Base-by-base conservation (phyloP, 371 early-diverging fungal genomes). In the Lichtheimia ornata region DNA sequence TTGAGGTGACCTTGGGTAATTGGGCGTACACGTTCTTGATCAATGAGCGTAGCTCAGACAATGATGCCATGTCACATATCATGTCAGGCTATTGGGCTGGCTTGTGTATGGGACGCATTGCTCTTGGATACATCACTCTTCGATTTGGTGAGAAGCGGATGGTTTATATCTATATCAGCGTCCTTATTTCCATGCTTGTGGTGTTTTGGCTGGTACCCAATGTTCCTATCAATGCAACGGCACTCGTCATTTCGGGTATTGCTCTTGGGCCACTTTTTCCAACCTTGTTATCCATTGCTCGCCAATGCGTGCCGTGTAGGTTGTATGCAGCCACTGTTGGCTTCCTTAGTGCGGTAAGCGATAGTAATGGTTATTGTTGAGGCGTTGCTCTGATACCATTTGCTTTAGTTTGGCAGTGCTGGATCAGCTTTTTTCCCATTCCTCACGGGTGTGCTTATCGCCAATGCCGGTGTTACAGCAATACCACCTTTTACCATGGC, bases 201-300 rank as follows among this genome's bases (percentile, higher is more conserved):
- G 5, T 52, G 15, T 51, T 66, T 5, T 69, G 70, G 70, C 12
- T 62, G 0, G 60, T 65, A n/a, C 54, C 58, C 6, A 22, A 49
- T 14, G 57, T 65, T 15, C 51, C 50, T 4, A 60, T 61, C 11
- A 52, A 62, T 30, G 59, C 63, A 17, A 30, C 47, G 6, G 70
- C 56, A 7, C 42, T 50, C 2, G 60, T 71, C 14, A n/a, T 71
- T 4, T 22, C 62, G 14, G 67, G 71, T 14, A 55, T 66, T 35
- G 61, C 64, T 7, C 55, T 70, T 22, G 70, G 67, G 0, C 71
- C 71, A 14, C n/a, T 71, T 3, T 71, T 71, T 35, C 71, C 71
- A 17, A 66, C 71, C 20, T 65, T 67, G 5, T 43, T 70, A 12
- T 60, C 70, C 15, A 25, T 70, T 42, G 62, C 66, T 14, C 53